phyloP scores from a whole-genome alignment of 2,329 filamentous ascomycete genomes.

The Didymella lethalis region DNA sequence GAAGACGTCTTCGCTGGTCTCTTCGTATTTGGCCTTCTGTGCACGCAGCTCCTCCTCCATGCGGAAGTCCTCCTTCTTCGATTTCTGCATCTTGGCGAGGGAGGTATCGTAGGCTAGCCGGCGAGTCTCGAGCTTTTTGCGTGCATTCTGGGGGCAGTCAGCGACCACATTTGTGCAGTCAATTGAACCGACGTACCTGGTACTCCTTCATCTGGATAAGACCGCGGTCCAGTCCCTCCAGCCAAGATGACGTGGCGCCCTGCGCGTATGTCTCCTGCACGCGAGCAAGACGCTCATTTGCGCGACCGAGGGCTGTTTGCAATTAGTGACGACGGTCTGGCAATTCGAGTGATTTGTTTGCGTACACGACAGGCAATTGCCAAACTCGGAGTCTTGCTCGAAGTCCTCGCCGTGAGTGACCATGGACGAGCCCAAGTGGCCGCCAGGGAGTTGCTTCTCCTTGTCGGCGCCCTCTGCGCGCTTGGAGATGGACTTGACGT shows the following conservation, averaged over 20 bases:
- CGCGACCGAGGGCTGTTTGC: slow-evolving; percentile 73
- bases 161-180: neutral
- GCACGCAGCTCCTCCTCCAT: slow-evolving; percentile 90
- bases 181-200: slow-evolving; percentile 67
- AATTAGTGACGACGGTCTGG: slow-evolving; percentile 26
- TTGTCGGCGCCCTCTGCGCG: slow-evolving; percentile 85
- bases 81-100: slow-evolving; percentile 88
- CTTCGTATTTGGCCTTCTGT: slow-evolving; percentile 95
- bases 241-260: slow-evolving; percentile 81
- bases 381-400: slow-evolving; percentile 88
- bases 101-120: slow-evolving; percentile 91
- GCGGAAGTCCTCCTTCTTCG: slow-evolving; percentile 91
- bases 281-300: slow-evolving; percentile 86
- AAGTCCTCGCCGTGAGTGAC: slow-evolving; percentile 91
- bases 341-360: slow-evolving; percentile 19
- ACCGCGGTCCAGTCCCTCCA: slow-evolving; percentile 89
- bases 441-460: slow-evolving; percentile 83
- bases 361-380: slow-evolving; percentile 79
- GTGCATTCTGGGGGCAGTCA: slow-evolving; percentile 65
- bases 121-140: slow-evolving; percentile 92
- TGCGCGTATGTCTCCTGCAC: slow-evolving; percentile 84
- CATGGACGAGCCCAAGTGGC: slow-evolving; percentile 84
- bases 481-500: slow-evolving; percentile 87
- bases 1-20: slow-evolving; percentile 89
- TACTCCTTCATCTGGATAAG: slow-evolving; percentile 97